Percentiles rank a stretch among this genome's conserved stretches.
These are phyloP conservation scores for Waitea zeae DNA, from an alignment of 1,284 basidiomycete species.

Conservation along the genomic window DNA sequence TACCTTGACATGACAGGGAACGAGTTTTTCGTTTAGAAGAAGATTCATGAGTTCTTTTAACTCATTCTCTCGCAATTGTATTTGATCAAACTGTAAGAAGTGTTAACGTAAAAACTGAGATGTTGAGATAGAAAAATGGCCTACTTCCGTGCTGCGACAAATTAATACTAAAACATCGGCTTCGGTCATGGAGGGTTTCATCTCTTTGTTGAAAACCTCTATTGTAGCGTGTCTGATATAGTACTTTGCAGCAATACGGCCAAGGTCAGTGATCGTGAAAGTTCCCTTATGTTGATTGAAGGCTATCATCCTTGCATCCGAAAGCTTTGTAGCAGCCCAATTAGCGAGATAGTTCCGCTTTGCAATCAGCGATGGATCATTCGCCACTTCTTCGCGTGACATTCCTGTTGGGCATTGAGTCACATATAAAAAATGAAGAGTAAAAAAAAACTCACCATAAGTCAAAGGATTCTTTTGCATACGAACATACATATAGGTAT, in stretches of 20 bases:
- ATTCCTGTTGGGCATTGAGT: constrained; percentile 43
- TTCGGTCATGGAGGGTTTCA: constrained; percentile 81
- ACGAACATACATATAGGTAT: constrained; percentile 93
- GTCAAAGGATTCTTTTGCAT: constrained; percentile 88
- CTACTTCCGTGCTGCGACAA: constrained; percentile 80
- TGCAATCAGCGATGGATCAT: constrained; percentile 67
- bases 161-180: constrained; percentile 85
- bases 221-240: constrained; percentile 85
- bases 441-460: constrained; percentile 67
- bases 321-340: constrained; percentile 55
- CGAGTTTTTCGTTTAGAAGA: too few species aligned
- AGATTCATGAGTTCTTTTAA: constrained; percentile 68
- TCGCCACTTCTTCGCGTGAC: constrained; percentile 46
- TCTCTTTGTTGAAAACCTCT: constrained; percentile 76
- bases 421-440: constrained; percentile 1
- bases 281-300: constrained; percentile 47
- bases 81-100: constrained; percentile 69
- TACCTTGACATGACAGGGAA: constrained; percentile 72
- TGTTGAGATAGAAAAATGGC: constrained; percentile 10
- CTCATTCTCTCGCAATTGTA: constrained; percentile 87
- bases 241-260: constrained; percentile 92
- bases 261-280: constrained; percentile 74
- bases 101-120: constrained; percentile 1
- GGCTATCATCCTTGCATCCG: constrained; percentile 72
- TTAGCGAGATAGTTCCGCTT: constrained; percentile 64